Percentiles rank a stretch among this genome's conserved stretches.
These are phyloP conservation scores for Boechera retrofracta DNA, from an alignment of 345 rosid genomes.

Conservation along the genomic window DNA sequence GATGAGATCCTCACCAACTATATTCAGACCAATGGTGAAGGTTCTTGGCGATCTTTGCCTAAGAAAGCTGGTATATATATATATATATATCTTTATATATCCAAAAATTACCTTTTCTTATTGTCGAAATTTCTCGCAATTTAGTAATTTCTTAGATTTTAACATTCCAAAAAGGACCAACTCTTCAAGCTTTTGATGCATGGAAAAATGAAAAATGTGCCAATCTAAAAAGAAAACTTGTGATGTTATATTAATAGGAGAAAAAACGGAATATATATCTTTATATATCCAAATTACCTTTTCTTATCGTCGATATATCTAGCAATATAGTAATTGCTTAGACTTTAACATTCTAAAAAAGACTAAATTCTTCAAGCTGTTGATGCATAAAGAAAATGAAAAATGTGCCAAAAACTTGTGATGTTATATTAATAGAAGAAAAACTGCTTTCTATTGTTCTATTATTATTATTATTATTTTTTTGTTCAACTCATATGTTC, in stretches of 20 bases:
- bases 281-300: background rate
- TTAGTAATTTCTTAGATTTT: background rate
- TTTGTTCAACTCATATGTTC: background rate
- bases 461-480: too few species aligned
- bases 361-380: background rate
- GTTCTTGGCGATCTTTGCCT: constrained; percentile 89
- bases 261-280: constrained; percentile 46
- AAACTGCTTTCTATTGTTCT: background rate
- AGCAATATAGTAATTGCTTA: background rate
- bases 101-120: background rate
- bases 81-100: background rate
- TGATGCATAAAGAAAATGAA: background rate
- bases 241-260: too few species aligned
- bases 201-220: background rate
- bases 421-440: background rate
- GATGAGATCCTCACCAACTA: constrained; percentile 67
- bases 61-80: constrained; percentile 70
- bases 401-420: background rate
- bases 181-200: background rate
- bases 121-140: background rate
- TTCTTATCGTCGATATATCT: background rate
- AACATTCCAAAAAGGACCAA: background rate
- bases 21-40: constrained; percentile 77
- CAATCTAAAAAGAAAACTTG: background rate
- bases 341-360: background rate